Percentiles rank a stretch among this genome's conserved stretches.
These are phyloP conservation scores for Hypoxylon sp. DNA, from an alignment of 2,329 filamentous ascomycete genomes.

Conservation along the genomic window DNA sequence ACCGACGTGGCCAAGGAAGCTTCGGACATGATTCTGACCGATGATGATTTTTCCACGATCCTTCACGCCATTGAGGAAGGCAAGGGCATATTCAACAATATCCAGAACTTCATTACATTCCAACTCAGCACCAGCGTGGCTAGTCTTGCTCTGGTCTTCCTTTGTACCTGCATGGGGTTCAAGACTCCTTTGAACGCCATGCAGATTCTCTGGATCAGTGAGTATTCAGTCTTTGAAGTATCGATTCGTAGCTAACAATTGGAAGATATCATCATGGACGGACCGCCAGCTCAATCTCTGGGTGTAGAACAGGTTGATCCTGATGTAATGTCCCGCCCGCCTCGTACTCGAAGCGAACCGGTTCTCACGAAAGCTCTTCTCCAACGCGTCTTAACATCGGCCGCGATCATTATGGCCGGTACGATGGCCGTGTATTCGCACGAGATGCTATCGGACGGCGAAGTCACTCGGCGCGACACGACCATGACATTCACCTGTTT, in stretches of 20 bases:
- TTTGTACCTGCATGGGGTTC: constrained; percentile 93
- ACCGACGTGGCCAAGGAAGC: constrained; percentile 98
- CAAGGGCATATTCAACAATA: constrained; percentile 99
- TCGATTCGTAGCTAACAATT: constrained; percentile 40
- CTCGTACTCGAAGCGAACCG: constrained; percentile 83
- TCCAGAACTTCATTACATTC: constrained; percentile 99
- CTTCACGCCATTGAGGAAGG: constrained; percentile 96
- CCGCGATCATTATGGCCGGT: constrained; percentile 89
- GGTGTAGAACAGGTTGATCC: constrained; percentile 96
- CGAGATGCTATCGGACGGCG: constrained; percentile 87
- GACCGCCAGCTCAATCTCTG: constrained; percentile 94
- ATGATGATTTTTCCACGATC: constrained; percentile 92
- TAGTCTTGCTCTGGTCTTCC: constrained; percentile 86
- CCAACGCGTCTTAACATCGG: constrained; percentile 86
- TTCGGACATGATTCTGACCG: constrained; percentile 91
- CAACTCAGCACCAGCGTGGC: constrained; percentile 97
- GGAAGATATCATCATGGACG: constrained; percentile 98
- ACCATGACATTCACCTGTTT: constrained; percentile 99
- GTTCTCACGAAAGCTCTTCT: constrained; percentile 90
- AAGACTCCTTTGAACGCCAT: constrained; percentile 97
- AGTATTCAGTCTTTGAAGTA: constrained; percentile 54
- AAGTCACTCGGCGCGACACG: constrained; percentile 91
- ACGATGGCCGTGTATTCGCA: constrained; percentile 91
- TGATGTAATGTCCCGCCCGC: constrained; percentile 91
- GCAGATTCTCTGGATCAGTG: constrained; percentile 99